These are phyloP conservation scores for Zygosaccharomyces bailii DNA, from an alignment of 805 yeast species.

Conservation along the genomic window DNA sequence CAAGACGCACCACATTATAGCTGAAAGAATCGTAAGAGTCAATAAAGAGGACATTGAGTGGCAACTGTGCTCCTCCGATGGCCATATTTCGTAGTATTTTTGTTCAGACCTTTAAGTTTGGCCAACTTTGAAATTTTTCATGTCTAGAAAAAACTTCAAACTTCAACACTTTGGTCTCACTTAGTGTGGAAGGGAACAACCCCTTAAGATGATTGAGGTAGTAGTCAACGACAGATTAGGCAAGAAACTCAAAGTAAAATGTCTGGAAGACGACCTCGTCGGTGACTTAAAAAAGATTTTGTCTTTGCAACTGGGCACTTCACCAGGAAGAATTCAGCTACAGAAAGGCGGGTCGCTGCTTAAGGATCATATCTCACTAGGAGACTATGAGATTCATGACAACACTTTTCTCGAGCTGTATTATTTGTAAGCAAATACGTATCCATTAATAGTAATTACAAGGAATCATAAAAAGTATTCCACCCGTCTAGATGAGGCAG, in stretches of 20 bases:
- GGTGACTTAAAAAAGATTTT: constrained; percentile 88
- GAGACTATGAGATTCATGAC: constrained; percentile 92
- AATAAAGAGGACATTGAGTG: constrained; percentile 39
- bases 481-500: constrained; percentile 33
- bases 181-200: background rate
- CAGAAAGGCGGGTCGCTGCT: constrained; percentile 82
- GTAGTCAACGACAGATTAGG: constrained; percentile 77
- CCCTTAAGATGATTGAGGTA: constrained; percentile 59
- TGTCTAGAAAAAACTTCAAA: background rate
- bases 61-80: constrained; percentile 7
- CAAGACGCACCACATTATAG: constrained; percentile 65
- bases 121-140: constrained; percentile 1
- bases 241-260: constrained; percentile 82
- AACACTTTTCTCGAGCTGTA: constrained; percentile 85
- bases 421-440: constrained; percentile 46
- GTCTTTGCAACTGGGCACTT: constrained; percentile 77
- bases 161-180: constrained; percentile 1
- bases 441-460: constrained; percentile 18
- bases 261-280: constrained; percentile 76
- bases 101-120: background rate
- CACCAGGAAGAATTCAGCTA: constrained; percentile 56
- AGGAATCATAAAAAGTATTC: constrained; percentile 32
- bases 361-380: constrained; percentile 86
- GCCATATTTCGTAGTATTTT: background rate
- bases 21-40: constrained; percentile 97